A percentile compares a stretch with the other conserved stretches of the same genome.
Evolutionary conservation across 225 moss, liverwort and hornwort species (phyloP).

Genomic region (Pseudisothecium myosuroides): DNA sequence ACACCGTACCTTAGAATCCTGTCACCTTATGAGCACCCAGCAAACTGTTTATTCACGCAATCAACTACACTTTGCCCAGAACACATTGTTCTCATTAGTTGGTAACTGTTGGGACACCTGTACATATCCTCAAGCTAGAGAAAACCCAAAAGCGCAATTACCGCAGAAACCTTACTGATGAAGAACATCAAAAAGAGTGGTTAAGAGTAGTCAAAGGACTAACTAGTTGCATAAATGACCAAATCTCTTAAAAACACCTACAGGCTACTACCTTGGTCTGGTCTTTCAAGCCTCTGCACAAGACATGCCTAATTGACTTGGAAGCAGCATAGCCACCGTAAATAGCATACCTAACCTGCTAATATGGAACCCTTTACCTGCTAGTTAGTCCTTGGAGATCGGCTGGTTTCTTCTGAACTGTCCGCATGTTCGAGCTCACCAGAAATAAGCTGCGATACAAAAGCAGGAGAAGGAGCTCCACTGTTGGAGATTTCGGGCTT

Average conservation of each 20-base stretch:
- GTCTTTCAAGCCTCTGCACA: conserved; percentile 4
- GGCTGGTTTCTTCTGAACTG: conserved; percentile 21
- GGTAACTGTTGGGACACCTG: not conserved
- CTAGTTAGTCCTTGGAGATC: not conserved
- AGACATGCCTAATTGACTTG: not conserved
- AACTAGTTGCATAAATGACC: not conserved
- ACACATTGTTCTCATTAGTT: not conserved
- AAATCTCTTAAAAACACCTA: not conserved
- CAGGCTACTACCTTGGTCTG: not conserved
- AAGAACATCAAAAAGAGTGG: not conserved
- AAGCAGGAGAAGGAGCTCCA: conserved; percentile 9
- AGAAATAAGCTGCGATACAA: conserved; percentile 23
- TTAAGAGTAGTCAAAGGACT: not conserved
- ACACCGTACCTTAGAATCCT: not conserved
- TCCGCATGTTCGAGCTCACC: conserved; percentile 16
- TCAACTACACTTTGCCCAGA: not conserved
- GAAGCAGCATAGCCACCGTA: not conserved
- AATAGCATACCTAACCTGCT: not conserved
- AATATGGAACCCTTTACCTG: not conserved
- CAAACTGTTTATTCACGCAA: not conserved
- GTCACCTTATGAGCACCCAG: not conserved
- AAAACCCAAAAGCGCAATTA: not conserved
- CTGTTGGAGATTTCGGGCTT: not conserved
- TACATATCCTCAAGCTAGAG: not conserved
- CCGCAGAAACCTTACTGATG: not conserved